Evolutionary conservation across 2,329 filamentous ascomycete species (phyloP).

Genomic region (Exophiala oligosperma): DNA sequence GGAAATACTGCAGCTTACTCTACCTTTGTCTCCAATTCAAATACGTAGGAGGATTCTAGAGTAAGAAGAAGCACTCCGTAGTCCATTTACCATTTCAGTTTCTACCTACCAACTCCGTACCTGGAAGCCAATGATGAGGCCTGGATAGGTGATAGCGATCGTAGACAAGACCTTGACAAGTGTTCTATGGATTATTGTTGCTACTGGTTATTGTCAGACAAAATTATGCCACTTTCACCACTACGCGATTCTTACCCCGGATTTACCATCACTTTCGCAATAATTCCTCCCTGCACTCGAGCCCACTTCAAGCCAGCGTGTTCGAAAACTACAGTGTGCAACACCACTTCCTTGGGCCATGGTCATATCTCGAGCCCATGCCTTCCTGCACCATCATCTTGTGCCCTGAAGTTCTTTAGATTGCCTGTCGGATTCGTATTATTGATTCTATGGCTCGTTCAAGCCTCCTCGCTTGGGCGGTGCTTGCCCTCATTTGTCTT

Average conservation of each 20-base stretch:
- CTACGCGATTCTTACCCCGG: not conserved
- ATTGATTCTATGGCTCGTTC: conserved; percentile 12
- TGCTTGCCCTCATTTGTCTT: conserved; percentile 54
- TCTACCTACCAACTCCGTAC: too few relatives aligned
- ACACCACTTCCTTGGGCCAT: conserved; percentile 4
- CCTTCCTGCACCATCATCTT: conserved; percentile 22
- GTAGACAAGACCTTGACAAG: not conserved
- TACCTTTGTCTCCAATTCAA: too few relatives aligned
- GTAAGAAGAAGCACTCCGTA: too few relatives aligned
- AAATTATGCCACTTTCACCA: not conserved
- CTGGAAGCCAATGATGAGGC: too few relatives aligned
- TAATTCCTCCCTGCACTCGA: not conserved
- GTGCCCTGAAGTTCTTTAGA: conserved; percentile 17
- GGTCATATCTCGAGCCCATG: conserved; percentile 8
- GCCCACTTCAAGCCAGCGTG: conserved; percentile 18
- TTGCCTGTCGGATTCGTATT: not conserved
- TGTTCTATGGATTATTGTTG: not conserved
- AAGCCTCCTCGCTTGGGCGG: conserved; percentile 1
- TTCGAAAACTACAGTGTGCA: conserved; percentile 5
- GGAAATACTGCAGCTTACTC: too few relatives aligned
- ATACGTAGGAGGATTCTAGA: too few relatives aligned
- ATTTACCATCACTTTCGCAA: conserved; percentile 2
- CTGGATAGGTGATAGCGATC: not conserved
- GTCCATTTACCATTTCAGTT: too few relatives aligned
- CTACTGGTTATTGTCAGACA: not conserved